phyloP scores from a whole-genome alignment of 345 rosid genomes.

The Eucalyptus erythrocorys region DNA sequence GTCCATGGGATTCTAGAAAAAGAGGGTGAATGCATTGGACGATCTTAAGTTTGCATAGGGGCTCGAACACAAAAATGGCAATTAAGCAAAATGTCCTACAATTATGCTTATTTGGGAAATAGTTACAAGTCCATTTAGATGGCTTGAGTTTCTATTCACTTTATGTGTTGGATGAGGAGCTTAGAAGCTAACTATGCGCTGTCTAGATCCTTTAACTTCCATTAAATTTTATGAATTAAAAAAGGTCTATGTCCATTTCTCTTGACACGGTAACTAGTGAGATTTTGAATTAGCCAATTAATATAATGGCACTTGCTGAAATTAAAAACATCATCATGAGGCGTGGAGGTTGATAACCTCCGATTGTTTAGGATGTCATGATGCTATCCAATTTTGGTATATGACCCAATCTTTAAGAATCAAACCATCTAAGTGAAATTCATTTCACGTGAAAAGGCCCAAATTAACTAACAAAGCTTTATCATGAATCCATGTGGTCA shows the following conservation, averaged over 20 bases:
- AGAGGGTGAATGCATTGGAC: background rate
- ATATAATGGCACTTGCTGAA: fast-evolving
- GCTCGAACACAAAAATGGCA: background rate
- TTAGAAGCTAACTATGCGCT: conserved; percentile 52
- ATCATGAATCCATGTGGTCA: no score
- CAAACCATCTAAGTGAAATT: fast-evolving
- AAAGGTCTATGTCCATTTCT: background rate
- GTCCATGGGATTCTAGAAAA: background rate
- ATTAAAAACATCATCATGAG: background rate
- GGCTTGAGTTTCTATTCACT: background rate
- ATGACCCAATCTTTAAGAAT: background rate
- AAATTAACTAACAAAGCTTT: no score
- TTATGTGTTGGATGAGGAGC: conserved; percentile 1
- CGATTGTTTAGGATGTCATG: background rate
- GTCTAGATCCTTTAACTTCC: background rate
- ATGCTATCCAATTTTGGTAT: background rate
- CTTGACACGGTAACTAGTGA: fast-evolving
- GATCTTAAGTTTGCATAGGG: background rate
- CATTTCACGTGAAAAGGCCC: fast-evolving
- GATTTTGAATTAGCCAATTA: background rate
- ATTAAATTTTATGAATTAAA: background rate
- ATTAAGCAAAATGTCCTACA: background rate
- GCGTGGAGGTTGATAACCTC: background rate
- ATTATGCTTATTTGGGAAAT: background rate
- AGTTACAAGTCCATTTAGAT: fast-evolving